phyloP scores from a whole-genome alignment of 179 eudicot genomes.

The Drosera spatulata region DNA sequence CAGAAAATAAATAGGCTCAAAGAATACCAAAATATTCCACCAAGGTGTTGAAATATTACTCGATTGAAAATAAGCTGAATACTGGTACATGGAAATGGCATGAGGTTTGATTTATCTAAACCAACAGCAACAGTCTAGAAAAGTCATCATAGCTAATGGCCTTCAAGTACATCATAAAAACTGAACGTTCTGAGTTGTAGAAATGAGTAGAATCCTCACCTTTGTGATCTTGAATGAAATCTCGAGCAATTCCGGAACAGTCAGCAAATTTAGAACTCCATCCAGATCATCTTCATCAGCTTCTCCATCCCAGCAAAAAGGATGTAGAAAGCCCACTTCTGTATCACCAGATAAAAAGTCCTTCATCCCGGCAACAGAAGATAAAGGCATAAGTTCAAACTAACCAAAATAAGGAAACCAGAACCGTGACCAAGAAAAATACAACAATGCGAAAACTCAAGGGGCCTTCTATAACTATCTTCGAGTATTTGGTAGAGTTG shows the following conservation, averaged over 20 bases:
- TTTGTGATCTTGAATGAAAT: conserved; percentile 33
- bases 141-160: neutral
- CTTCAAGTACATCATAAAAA: neutral
- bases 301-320: conserved; percentile 24
- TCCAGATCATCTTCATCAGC: conserved; percentile 37
- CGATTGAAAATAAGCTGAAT: too few species aligned
- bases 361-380: conserved; percentile 4
- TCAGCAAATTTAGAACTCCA: conserved; percentile 51
- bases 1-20: too few species aligned
- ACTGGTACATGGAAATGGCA: too few species aligned
- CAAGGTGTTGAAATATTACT: too few species aligned
- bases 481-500: too few species aligned
- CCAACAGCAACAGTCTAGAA: neutral
- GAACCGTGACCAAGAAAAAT: too few species aligned
- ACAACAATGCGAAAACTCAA: too few species aligned
- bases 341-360: conserved; percentile 18
- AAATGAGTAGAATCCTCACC: conserved; percentile 19
- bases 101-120: too few species aligned
- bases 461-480: too few species aligned
- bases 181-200: neutral
- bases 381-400: conserved; percentile 2
- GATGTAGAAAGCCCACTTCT: conserved; percentile 55
- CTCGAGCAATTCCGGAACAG: conserved; percentile 65
- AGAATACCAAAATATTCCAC: too few species aligned
- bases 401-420: neutral